Evolutionary conservation across 78 protist genomes (phyloP), one percentile per base, ranked within the genome.

Genomic region (Chrysochromulina tobinii): DNA sequence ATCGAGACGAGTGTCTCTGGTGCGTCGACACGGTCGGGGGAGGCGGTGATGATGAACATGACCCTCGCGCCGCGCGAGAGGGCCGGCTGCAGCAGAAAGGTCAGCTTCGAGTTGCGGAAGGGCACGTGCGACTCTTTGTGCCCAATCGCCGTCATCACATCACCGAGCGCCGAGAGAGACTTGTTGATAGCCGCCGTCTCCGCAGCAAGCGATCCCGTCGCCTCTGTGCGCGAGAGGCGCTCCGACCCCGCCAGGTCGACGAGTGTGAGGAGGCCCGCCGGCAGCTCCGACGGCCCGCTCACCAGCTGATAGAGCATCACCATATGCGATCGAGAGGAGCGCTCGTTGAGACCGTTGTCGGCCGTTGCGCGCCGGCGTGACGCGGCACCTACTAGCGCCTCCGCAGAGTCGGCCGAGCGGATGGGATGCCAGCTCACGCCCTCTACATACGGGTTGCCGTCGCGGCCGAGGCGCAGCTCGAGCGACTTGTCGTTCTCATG

Each of bases 261-360:
- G 48, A 87, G 75, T 18, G n/a, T 27, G 7, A 87, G 61, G 17
- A 77, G 38, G 61, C 79, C 84, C 38, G 38, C 38, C n/a, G 38
- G 84, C 57, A 75, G 84, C 53, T 8, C 58, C 51, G 79, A 69
- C 18, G 51, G 58, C 0, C 1, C 50, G 27, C 27, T 17, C 17
- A 12, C 95, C 14, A 0, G 0, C 20, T 96, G n/a, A 23, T 66
- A 27, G 53, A 97, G 64, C n/a, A 96, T 88, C 14, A 97, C 88
- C 14, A 93, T 11, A 61, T 96, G 98, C 57, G 94, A 84, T 23
- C 98, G 94, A 1, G 94, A 87, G 27, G 97, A 95, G 25, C 61
- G 73, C 67, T 69, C 85, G 88, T 96, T 95, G 38, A 38, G 38
- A 38, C 38, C 38, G 38, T 38, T 38, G 38, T 38, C 38, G 38